Conservation (phyloP, 805 yeast genomes). For the Candida broadrunensis region DNA sequence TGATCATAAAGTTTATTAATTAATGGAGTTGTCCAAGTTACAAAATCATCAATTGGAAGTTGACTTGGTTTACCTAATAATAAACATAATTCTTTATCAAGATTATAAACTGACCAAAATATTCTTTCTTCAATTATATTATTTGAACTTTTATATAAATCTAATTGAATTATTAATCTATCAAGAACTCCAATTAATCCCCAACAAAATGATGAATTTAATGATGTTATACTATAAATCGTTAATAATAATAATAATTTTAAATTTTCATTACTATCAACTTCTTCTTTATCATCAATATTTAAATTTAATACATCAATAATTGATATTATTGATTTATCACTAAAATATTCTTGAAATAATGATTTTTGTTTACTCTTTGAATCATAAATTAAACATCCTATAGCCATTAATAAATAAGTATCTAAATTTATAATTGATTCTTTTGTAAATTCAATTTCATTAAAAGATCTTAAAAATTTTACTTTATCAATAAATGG, state of each 20-base stretch:
- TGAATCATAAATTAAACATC: conserved; percentile 35
- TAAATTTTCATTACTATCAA: conserved; percentile 12
- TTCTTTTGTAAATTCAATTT: conserved; percentile 31
- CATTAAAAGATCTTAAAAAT: conserved; percentile 18
- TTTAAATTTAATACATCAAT: conserved; percentile 31
- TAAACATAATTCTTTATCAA: conserved; percentile 39
- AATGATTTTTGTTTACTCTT: conserved; percentile 11
- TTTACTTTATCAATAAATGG: conserved; percentile 28
- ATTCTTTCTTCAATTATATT: conserved; percentile 12
- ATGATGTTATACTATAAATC: conserved; percentile 26
- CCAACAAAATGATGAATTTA: conserved; percentile 30
- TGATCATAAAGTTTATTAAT: conserved; percentile 12
- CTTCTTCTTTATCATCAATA: conserved; percentile 15
- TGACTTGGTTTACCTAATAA: conserved; percentile 33
- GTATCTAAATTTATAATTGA: conserved; percentile 35
- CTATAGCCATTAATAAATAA: conserved; percentile 37
- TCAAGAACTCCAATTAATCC: conserved; percentile 31
- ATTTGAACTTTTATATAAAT: conserved; percentile 13
- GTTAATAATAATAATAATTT: conserved; percentile 29
- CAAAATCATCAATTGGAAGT: conserved; percentile 23
- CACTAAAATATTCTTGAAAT: conserved; percentile 29
- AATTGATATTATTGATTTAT: conserved; percentile 27
- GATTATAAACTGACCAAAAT: conserved; percentile 36
- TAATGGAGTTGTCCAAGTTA: conserved; percentile 14
- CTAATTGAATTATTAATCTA: conserved; percentile 21